Percentiles rank a stretch among this genome's conserved stretches.
Conservation (phyloP, 2,329 filamentous ascomycete genomes). For the Fusarium neocosmosporiellum region DNA sequence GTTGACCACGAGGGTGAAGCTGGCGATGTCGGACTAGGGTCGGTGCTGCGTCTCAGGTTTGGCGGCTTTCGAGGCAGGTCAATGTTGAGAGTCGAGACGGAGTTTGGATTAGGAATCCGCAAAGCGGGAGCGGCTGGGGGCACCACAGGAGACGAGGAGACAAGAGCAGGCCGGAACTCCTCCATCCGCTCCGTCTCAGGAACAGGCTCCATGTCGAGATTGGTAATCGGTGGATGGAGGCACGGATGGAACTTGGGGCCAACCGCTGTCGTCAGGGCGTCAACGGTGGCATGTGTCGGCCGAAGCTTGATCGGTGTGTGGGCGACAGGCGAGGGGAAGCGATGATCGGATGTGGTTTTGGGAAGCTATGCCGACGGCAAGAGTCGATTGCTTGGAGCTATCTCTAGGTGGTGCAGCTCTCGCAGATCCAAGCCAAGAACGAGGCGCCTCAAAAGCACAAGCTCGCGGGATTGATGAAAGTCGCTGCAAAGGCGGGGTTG, state of each 20-base stretch:
- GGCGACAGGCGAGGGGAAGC: conserved; percentile 11
- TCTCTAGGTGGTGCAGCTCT: conserved; percentile 16
- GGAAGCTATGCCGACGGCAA: conserved; percentile 23
- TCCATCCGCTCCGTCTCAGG: conserved; percentile 76
- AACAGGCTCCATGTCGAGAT: conserved; percentile 70
- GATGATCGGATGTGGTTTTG: not conserved
- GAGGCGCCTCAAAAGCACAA: conserved; percentile 19
- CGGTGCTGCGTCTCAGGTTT: conserved; percentile 67
- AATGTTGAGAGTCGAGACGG: conserved; percentile 54
- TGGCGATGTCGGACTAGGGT: conserved; percentile 65
- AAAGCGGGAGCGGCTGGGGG: conserved; percentile 66
- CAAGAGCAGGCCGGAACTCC: conserved; percentile 69
- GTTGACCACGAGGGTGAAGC: conserved; percentile 60
- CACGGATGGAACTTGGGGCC: conserved; percentile 33
- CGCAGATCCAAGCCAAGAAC: not conserved
- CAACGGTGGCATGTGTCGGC: conserved; percentile 41
- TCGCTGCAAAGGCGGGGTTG: conserved; percentile 29
- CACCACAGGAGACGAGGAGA: conserved; percentile 51
- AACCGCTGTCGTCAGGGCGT: conserved; percentile 39
- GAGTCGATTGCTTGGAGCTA: conserved; percentile 1
- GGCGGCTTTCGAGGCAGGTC: conserved; percentile 63
- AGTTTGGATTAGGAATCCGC: conserved; percentile 57
- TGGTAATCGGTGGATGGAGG: conserved; percentile 29
- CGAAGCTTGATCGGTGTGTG: conserved; percentile 26
- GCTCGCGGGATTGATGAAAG: conserved; percentile 11